Evolutionary conservation across 2,329 filamentous ascomycete genomes (phyloP).

Genomic region (Sporothrix humicola): DNA sequence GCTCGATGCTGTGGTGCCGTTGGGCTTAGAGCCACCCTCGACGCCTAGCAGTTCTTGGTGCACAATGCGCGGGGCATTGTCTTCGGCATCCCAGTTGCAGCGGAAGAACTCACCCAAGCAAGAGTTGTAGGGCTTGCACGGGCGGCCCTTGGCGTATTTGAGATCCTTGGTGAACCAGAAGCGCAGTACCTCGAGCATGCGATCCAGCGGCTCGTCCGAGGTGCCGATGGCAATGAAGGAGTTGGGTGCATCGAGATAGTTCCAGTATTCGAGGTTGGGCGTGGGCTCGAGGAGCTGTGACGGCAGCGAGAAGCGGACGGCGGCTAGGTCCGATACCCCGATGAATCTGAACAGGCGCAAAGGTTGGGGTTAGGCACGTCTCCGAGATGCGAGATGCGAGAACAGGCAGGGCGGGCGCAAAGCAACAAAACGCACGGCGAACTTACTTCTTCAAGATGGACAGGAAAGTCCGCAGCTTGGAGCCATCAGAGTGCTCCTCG

Average conservation of each 20-base stretch:
- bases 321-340: constrained; percentile 91
- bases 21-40: constrained; percentile 42
- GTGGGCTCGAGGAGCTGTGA: constrained; percentile 95
- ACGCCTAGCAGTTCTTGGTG: constrained; percentile 49
- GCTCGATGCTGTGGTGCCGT: constrained; percentile 45
- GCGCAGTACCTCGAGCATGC: constrained; percentile 90
- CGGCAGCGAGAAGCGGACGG: constrained; percentile 93
- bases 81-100: constrained; percentile 95
- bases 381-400: background rate
- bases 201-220: constrained; percentile 86
- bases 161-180: constrained; percentile 99
- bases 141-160: constrained; percentile 98
- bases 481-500: constrained; percentile 72
- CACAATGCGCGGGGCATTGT: constrained; percentile 71
- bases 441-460: constrained; percentile 85
- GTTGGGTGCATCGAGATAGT: constrained; percentile 93
- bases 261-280: constrained; percentile 98
- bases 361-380: background rate
- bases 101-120: constrained; percentile 96
- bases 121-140: constrained; percentile 99
- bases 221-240: constrained; percentile 84
- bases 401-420: background rate
- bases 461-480: constrained; percentile 87
- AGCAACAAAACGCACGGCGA: background rate
- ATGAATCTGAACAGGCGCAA: constrained; percentile 72